phyloP scores from a whole-genome alignment of 108 stramenopile genomes.

The Fistulifera pelliculosa region DNA sequence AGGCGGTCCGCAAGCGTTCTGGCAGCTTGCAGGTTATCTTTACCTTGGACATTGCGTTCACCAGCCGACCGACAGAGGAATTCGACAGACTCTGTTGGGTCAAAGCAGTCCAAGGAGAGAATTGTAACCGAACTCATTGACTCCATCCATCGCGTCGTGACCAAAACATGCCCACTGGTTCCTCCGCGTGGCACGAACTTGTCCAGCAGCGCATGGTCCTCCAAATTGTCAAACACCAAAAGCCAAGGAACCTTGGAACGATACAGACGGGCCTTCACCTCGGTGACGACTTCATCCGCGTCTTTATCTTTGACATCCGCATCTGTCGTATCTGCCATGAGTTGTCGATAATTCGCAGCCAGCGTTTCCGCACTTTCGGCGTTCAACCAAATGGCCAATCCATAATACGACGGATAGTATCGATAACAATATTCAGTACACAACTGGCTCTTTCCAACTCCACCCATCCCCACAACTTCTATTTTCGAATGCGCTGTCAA shows the following conservation, averaged over 20 bases:
- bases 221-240: conserved; percentile 63
- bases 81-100: conserved; percentile 38
- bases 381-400: conserved; percentile 61
- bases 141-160: conserved; percentile 47
- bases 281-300: conserved; percentile 42
- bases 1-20: conserved; percentile 15
- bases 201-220: conserved; percentile 31
- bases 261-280: conserved; percentile 54
- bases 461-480: conserved; percentile 51
- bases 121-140: conserved; percentile 9
- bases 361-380: conserved; percentile 43
- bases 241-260: conserved; percentile 49
- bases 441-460: conserved; percentile 24
- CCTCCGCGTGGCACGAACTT: conserved; percentile 46
- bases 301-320: conserved; percentile 27
- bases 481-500: conserved; percentile 28
- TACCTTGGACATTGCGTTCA: conserved; percentile 10
- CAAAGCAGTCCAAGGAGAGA: conserved; percentile 41
- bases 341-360: conserved; percentile 40
- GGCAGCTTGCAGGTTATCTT: conserved; percentile 8
- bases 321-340: conserved; percentile 44
- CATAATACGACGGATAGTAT: conserved; percentile 42
- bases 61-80: conserved; percentile 31
- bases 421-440: conserved; percentile 48
- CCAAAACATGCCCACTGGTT: conserved; percentile 40